Conservation (phyloP, 1,139 yeast species). For the Protomyces macrosporus region DNA sequence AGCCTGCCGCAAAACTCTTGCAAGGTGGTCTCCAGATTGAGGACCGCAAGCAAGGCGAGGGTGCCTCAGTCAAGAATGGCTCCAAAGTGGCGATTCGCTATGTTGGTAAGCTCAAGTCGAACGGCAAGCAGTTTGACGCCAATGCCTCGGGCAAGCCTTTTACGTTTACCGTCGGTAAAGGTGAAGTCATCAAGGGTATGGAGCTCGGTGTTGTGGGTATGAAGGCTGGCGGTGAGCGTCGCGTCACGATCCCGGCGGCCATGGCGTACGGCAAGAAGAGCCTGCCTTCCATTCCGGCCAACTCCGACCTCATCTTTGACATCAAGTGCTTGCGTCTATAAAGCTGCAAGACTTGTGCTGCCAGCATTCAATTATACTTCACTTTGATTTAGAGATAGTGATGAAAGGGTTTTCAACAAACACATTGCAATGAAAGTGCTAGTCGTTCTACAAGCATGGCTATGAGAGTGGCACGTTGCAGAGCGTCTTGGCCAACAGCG, state of each 20-base stretch:
- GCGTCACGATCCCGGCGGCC: constrained; percentile 90
- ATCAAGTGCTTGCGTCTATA: constrained; percentile 49
- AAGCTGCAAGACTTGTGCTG: too few relatives aligned
- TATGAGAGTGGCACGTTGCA: constrained; percentile 8
- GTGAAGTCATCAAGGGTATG: constrained; percentile 98
- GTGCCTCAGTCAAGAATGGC: constrained; percentile 81
- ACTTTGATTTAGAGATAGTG: too few relatives aligned
- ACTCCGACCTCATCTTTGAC: constrained; percentile 92
- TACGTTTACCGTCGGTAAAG: constrained; percentile 82
- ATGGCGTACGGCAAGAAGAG: constrained; percentile 92
- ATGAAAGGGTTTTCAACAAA: too few relatives aligned
- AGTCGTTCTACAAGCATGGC: neutral
- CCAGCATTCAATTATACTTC: too few relatives aligned
- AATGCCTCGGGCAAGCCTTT: constrained; percentile 97
- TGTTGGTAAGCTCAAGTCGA: constrained; percentile 84
- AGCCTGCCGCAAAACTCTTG: constrained; percentile 48
- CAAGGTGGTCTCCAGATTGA: constrained; percentile 91
- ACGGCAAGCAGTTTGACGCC: constrained; percentile 94
- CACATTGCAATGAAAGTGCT: too few relatives aligned
- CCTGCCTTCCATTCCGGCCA: constrained; percentile 94
- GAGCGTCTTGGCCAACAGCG: constrained; percentile 5
- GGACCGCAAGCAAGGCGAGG: constrained; percentile 85
- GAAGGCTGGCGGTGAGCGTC: constrained; percentile 99
- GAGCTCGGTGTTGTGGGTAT: constrained; percentile 97
- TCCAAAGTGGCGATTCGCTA: constrained; percentile 93